Base-by-base conservation (phyloP, 2,329 filamentous ascomycete genomes). In the Diaporthe helianthi region DNA sequence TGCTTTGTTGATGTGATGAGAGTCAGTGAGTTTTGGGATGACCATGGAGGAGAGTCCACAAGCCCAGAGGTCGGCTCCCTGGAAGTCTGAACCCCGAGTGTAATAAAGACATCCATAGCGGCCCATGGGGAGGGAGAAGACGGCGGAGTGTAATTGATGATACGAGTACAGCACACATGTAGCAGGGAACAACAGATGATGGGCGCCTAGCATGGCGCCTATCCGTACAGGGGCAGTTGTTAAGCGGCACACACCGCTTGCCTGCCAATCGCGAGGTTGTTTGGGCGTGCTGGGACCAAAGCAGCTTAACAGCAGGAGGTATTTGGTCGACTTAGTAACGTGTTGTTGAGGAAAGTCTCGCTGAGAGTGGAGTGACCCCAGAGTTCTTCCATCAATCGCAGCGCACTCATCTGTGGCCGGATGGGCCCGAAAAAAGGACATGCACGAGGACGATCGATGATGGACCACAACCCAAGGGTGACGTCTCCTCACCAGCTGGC, bases 361-460 rank as follows among this genome's bases (percentile, higher is more conserved):
- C 49, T 60, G 49, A 41, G 51, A 49, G 69, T 71, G 69, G 69
- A 69, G 69, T 71, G 69, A 71, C 66, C 69, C 69, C 66, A 69
- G 54, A 71, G 46, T 71, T 71, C 66, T 71, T 71, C 69, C 69
- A 71, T 71, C 69, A 71, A 71, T 71, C 36, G 68, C 54, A 69
- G 41, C 24, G 47, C 47, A 38, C 29, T 52, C 65, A 52, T 52
- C 52, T 58, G 49, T 58, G 29, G 41, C 65, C 65, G 41, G 51
- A 31, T 38, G 24, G 65, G n/a, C 64, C 64, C 52, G 64, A 44
- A 55, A 58, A 47, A 67, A 26, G n/a, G 51, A 47, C 64, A 46
- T 38, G 51, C 51, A 19, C 65, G 41, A 38, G 19, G 65, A 41
- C 65, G 65, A 49, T 58, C 52, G 29, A 58, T 67, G 64, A 38